phyloP scores from a whole-genome alignment of 331 rosid species.

The Arachis monticola region DNA sequence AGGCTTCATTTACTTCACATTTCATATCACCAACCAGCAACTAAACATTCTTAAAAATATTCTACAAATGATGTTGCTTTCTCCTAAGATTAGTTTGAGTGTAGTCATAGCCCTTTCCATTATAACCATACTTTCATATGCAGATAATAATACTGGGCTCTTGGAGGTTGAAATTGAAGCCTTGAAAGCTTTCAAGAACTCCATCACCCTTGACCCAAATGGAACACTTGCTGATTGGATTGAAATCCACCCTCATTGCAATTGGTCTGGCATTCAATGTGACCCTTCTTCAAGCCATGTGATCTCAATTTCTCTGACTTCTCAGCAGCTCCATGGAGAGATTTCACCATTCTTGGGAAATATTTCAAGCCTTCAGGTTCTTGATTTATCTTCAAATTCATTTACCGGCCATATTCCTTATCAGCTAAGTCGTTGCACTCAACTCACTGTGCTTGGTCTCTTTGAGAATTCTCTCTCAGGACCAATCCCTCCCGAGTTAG shows the following conservation, averaged over 20 bases:
- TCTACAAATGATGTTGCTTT: conserved; percentile 49
- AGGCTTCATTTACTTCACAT: conserved; percentile 22
- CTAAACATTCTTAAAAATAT: neutral
- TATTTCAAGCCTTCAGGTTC: conserved; percentile 75
- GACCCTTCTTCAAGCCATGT: conserved; percentile 54
- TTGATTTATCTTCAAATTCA: conserved; percentile 66
- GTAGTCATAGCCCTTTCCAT: conserved; percentile 38
- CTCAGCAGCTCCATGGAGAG: conserved; percentile 63
- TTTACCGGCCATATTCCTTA: conserved; percentile 70
- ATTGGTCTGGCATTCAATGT: conserved; percentile 82
- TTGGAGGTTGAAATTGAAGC: conserved; percentile 59
- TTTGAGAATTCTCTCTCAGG: conserved; percentile 63
- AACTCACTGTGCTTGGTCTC: conserved; percentile 58
- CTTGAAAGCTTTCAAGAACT: conserved; percentile 64
- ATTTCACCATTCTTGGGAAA: conserved; percentile 80
- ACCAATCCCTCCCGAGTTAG: conserved; percentile 66
- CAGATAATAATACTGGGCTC: conserved; percentile 50
- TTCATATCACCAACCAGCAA: conserved; percentile 23
- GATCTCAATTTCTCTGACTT: conserved; percentile 52
- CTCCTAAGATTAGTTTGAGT: conserved; percentile 49
- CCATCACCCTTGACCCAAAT: conserved; percentile 58
- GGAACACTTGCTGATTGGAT: conserved; percentile 66
- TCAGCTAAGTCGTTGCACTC: conserved; percentile 64
- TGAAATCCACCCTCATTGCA: conserved; percentile 59
- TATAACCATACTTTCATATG: conserved; percentile 37